A percentile compares a stretch with the other conserved stretches of the same genome.
Evolutionary conservation across 129 eudicot genomes (phyloP).

Genomic region (Centaurea solstitialis): DNA sequence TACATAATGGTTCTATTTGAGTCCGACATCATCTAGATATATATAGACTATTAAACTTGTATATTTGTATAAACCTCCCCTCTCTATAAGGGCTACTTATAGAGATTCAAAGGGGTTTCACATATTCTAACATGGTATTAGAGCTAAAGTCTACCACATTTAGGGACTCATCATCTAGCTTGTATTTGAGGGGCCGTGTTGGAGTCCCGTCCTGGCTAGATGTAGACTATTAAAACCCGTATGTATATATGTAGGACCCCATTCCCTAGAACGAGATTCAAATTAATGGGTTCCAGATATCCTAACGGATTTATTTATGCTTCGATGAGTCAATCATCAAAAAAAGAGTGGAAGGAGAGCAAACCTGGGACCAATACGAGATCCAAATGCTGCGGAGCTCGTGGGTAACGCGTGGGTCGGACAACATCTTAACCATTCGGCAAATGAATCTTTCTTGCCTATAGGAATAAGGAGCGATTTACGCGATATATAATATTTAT

Average conservation of each 20-base stretch:
- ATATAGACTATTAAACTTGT: neutral
- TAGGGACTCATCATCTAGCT: neutral
- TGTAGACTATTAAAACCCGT: neutral
- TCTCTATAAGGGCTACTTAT: neutral
- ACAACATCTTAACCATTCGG: constrained; percentile 55
- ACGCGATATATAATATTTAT: neutral
- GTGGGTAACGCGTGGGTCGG: constrained; percentile 72
- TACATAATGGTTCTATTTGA: neutral
- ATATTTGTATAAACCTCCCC: neutral
- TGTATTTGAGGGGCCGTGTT: neutral
- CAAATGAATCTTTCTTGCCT: constrained; percentile 71
- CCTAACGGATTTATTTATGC: neutral
- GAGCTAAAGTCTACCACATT: neutral
- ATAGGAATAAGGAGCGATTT: neutral
- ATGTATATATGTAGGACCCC: too few species aligned
- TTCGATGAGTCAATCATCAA: neutral
- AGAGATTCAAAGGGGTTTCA: neutral
- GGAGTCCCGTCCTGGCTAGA: neutral
- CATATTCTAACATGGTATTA: neutral
- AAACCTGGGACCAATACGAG: constrained; percentile 75
- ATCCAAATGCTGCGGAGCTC: constrained; percentile 80
- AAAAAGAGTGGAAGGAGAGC: neutral
- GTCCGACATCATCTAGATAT: neutral
- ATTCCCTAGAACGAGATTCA: neutral
- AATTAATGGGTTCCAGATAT: neutral